phyloP scores from a whole-genome alignment of 2,329 filamentous ascomycete species.

The Aspergillus fischeri region DNA sequence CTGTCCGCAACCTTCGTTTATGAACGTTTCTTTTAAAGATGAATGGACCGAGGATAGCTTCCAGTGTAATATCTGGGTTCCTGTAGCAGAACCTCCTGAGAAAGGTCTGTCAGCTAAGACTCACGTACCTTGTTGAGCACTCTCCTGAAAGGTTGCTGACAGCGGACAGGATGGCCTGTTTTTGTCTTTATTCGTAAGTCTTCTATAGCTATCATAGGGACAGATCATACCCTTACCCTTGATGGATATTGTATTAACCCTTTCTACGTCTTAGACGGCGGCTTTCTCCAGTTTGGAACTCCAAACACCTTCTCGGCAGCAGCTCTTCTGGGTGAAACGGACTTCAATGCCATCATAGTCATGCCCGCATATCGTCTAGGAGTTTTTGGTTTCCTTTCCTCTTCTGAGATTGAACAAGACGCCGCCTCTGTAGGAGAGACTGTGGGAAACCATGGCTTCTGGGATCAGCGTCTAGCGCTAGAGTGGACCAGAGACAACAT shows the following conservation, averaged over 20 bases:
- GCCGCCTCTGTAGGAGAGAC: slow-evolving; percentile 34
- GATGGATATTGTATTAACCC: not conserved
- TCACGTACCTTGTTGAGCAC: not conserved
- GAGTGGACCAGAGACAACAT: slow-evolving; percentile 55
- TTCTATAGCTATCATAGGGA: not conserved
- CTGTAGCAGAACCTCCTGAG: slow-evolving; percentile 41
- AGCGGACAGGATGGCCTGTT: slow-evolving; percentile 50
- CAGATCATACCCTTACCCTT: not conserved
- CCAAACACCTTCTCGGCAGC: slow-evolving; percentile 46
- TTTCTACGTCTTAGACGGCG: slow-evolving; percentile 41
- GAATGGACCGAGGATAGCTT: slow-evolving; percentile 51
- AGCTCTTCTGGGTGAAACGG: slow-evolving; percentile 47
- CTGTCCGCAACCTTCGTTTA: slow-evolving; percentile 49
- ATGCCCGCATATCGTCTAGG: slow-evolving; percentile 56
- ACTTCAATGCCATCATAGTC: slow-evolving; percentile 49
- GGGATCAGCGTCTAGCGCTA: slow-evolving; percentile 54
- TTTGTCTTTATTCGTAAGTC: slow-evolving; percentile 54
- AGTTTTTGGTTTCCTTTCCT: slow-evolving; percentile 53
- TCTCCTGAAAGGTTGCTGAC: not conserved
- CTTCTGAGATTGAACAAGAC: slow-evolving; percentile 44
- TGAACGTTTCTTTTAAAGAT: slow-evolving; percentile 28
- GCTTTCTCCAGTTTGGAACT: slow-evolving; percentile 55
- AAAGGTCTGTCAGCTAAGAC: slow-evolving; percentile 19
- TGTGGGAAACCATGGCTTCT: slow-evolving; percentile 52
- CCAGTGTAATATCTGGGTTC: slow-evolving; percentile 54